These are phyloP conservation scores for Coelastrella sp. DNA, from an alignment of 139 green algal species.

Conservation along the genomic window DNA sequence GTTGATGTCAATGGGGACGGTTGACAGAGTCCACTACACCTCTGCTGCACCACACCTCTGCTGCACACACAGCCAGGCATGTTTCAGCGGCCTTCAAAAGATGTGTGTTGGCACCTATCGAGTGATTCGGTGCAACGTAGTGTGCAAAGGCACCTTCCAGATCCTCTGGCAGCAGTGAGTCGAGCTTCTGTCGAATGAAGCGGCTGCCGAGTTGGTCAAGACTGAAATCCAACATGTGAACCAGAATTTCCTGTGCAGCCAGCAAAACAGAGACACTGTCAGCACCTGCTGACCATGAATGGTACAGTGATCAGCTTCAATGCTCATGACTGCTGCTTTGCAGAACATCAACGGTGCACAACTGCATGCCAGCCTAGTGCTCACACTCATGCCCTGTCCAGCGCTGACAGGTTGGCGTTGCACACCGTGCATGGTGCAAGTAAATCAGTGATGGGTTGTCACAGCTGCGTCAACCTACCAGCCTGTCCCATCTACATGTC, in stretches of 20 bases:
- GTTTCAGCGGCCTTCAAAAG: slow-evolving; percentile 68
- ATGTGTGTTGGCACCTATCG: slow-evolving; percentile 90
- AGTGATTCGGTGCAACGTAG: slow-evolving; percentile 39
- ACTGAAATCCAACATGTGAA: slow-evolving; percentile 84
- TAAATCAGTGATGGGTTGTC: too few species aligned
- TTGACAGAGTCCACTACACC: neutral
- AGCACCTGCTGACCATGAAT: too few species aligned
- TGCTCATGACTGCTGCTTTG: slow-evolving; percentile 60
- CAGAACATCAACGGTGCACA: too few species aligned
- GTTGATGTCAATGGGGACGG: too few species aligned
- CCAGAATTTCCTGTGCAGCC: slow-evolving; percentile 71
- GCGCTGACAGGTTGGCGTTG: too few species aligned
- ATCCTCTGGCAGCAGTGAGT: slow-evolving; percentile 62
- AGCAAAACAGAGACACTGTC: neutral
- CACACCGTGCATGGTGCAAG: too few species aligned
- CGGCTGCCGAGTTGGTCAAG: slow-evolving; percentile 91
- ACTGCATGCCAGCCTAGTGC: too few species aligned
- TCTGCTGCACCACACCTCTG: neutral
- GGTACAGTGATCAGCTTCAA: neutral
- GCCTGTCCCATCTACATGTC: slow-evolving; percentile 65
- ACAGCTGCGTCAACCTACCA: neutral
- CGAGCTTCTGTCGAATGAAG: slow-evolving; percentile 95
- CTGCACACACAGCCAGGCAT: slow-evolving; percentile 5
- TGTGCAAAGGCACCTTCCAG: slow-evolving; percentile 73
- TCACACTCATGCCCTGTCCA: too few species aligned